A percentile compares a stretch with the other conserved stretches of the same genome.
Conservation (phyloP, 73 alveolate genomes). For the Durusdinium trenchii region DNA sequence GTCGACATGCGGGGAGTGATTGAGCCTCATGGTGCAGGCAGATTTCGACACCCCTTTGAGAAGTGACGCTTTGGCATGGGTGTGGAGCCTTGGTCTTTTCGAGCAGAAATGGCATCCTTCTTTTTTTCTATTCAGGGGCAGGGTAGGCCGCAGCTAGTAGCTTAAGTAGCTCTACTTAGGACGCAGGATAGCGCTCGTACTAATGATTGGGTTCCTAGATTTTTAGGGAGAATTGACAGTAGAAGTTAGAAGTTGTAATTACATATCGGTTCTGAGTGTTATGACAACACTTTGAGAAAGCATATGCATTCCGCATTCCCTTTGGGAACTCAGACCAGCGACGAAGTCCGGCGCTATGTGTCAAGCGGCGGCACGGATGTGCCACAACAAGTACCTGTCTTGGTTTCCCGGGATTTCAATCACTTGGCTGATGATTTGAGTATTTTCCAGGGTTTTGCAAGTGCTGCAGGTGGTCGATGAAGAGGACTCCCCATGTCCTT, state of each 20-base stretch:
- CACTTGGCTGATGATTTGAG: neutral
- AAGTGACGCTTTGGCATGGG: constrained; percentile 55
- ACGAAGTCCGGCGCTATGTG: constrained; percentile 51
- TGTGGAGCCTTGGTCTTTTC: neutral
- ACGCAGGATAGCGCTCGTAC: no score
- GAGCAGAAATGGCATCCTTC: neutral
- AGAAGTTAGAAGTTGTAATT: no score
- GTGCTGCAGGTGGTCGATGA: constrained; percentile 7
- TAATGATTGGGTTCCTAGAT: no score
- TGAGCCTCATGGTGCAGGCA: neutral
- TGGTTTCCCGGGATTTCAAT: neutral
- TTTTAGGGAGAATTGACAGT: no score
- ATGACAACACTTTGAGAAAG: no score
- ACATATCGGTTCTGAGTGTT: no score
- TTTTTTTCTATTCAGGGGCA: no score
- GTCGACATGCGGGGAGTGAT: no score
- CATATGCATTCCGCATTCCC: no score
- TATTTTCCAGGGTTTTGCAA: neutral
- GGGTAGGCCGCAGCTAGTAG: no score
- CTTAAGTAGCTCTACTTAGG: no score
- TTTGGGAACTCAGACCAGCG: constrained; percentile 26
- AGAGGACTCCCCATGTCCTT: constrained; percentile 69
- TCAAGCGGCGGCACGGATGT: constrained; percentile 33
- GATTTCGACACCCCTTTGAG: constrained; percentile 29
- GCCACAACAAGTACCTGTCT: neutral